Conservation (phyloP, 441 rosid genomes). For the Adansonia madagascariensis region DNA sequence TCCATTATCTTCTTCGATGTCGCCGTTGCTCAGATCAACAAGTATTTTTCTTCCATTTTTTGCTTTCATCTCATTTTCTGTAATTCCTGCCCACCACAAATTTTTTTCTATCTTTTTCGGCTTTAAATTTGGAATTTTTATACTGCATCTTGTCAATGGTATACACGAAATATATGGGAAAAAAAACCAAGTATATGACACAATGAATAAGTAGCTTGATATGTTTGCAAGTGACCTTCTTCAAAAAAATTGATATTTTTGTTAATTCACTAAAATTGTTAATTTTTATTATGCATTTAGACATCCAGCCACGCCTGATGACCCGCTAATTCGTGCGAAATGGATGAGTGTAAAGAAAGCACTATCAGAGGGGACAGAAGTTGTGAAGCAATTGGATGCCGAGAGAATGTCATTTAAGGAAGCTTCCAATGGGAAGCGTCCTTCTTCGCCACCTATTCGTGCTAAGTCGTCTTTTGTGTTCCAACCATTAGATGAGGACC, state of each 20-base stretch:
- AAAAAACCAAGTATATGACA: not conserved
- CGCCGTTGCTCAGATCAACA: slow-evolving; percentile 99
- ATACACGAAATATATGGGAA: not conserved
- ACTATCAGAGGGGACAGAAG: slow-evolving; percentile 84
- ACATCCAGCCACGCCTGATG: slow-evolving; percentile 85
- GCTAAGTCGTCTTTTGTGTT: slow-evolving; percentile 86
- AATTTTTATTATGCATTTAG: slow-evolving; percentile 40
- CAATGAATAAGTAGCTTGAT: not conserved
- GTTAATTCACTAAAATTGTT: not conserved
- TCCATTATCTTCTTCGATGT: slow-evolving; percentile 98
- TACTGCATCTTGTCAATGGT: not conserved
- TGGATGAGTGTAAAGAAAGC: slow-evolving; percentile 98
- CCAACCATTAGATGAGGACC: slow-evolving; percentile 96
- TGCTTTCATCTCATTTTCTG: not conserved
- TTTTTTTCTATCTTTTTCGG: not conserved
- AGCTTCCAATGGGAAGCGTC: slow-evolving; percentile 67
- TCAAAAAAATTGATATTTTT: not conserved
- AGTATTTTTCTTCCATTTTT: slow-evolving; percentile 46
- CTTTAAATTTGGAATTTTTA: not conserved
- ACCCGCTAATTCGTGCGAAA: slow-evolving; percentile 77
- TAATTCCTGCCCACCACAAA: not conserved
- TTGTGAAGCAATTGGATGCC: slow-evolving; percentile 91
- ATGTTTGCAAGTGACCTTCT: not conserved
- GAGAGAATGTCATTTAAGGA: slow-evolving; percentile 95
- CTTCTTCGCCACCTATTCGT: slow-evolving; percentile 85